A percentile compares a stretch with the other conserved stretches of the same genome.
These are phyloP conservation scores for Hygrocybe punicea DNA, from an alignment of 768 basidiomycete species.

Conservation along the genomic window DNA sequence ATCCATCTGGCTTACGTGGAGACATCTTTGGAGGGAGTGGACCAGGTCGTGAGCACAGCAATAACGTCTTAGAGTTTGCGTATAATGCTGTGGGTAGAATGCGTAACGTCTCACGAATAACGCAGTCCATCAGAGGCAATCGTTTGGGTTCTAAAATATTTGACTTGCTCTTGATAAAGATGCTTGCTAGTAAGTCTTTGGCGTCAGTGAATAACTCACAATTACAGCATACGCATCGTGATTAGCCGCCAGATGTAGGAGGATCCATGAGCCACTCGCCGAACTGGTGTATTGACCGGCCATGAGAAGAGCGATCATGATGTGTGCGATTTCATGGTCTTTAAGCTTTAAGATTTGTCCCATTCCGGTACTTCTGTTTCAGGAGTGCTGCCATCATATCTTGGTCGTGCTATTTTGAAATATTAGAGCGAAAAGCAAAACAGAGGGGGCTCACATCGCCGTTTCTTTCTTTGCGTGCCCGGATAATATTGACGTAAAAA, in stretches of 20 bases:
- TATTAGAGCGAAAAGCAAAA: background rate
- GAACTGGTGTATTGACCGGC: conserved; percentile 99
- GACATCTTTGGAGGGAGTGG: conserved; percentile 74
- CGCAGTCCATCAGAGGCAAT: conserved; percentile 79
- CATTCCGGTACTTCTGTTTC: conserved; percentile 80
- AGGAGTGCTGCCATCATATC: conserved; percentile 92
- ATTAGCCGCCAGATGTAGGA: conserved; percentile 81
- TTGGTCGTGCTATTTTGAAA: conserved; percentile 53
- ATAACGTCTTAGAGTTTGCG: conserved; percentile 87
- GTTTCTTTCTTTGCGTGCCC: conserved; percentile 57
- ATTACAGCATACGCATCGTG: too few relatives aligned
- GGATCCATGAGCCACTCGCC: conserved; percentile 83
- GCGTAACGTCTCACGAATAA: conserved; percentile 91
- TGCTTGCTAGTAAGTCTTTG: conserved; percentile 61
- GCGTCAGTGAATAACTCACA: too few relatives aligned
- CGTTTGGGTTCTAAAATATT: conserved; percentile 74
- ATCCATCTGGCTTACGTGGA: conserved; percentile 84
- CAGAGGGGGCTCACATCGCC: conserved; percentile 35
- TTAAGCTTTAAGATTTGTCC: conserved; percentile 64
- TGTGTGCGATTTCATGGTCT: conserved; percentile 94
- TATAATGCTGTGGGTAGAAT: conserved; percentile 91
- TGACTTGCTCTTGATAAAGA: conserved; percentile 89
- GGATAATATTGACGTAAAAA: conserved; percentile 87
- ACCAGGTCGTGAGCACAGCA: conserved; percentile 73
- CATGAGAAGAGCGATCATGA: conserved; percentile 99